Evolutionary conservation across 441 rosid species (phyloP), one percentile per base, ranked within the genome.

Genomic region (Manihot esculenta): DNA sequence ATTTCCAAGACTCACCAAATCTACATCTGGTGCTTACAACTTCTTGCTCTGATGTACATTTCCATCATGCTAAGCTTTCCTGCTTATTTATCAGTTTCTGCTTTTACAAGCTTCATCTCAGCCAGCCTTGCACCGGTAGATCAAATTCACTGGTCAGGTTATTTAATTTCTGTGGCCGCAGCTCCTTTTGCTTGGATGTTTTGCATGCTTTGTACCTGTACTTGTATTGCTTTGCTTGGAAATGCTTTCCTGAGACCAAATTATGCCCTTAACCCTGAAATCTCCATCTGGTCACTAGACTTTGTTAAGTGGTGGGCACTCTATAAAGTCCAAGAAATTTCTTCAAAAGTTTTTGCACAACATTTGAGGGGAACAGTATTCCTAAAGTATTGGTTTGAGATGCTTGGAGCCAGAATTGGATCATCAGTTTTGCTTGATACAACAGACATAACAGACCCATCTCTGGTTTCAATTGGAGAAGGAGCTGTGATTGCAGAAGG

Each of bases 291-390:
- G 89, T 89, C 92, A 20, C 3, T 66, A 24, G 84, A 86, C 56
- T 89, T 86, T 69, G 84, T 89, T 11, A 86, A 79, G 78, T 89
- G 92, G 94, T 89, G 90, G 94, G 88, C 90, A 66, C 92, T 89
- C 24, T 89, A 87, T 76, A 89, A 85, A 78, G 86, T 73, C 62
- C 90, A 87, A 56, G 87, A 86, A 74, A 75, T 82, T 75, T 76
- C 94, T 68, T 84, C 90, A 5, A 86, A 77, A 77, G 88, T 86
- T 72, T 79, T 89, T 54, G 89, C 92, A 8, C 87, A 78, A 59
- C 87, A 89, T 78, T 79, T 86, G 74, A 83, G 89, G 69, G 94
- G 92, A 66, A 86, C 92, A 0, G 73, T 83, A 24, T 87, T 86
- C 84, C 85, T 89, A 12, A 87, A 86, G 14, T 83, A 78, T 60